These are phyloP conservation scores for Talaromyces atroroseus DNA, from an alignment of 2,329 filamentous ascomycete species.

Conservation along the genomic window DNA sequence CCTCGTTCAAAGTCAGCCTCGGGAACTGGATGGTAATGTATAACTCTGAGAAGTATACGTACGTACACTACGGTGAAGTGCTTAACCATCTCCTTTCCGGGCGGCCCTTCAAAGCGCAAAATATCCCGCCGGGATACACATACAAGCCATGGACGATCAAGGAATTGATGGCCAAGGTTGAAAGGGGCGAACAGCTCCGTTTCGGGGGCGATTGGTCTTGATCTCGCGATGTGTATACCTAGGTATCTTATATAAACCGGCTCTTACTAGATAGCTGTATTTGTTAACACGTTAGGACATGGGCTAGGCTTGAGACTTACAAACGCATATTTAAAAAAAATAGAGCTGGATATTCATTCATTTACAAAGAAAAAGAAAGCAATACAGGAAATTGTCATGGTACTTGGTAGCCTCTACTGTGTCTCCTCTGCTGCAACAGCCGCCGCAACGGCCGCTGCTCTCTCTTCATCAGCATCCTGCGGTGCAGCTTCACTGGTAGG, in stretches of 20 bases:
- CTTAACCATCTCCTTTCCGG: conserved; percentile 1
- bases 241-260: too few species aligned
- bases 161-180: not conserved
- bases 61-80: conserved; percentile 1
- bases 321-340: not conserved
- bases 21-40: conserved; percentile 8
- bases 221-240: too few species aligned
- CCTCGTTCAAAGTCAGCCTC: conserved; percentile 6
- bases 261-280: too few species aligned
- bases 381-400: not conserved
- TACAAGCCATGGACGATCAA: conserved; percentile 10
- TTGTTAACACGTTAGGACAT: too few species aligned
- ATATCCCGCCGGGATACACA: conserved; percentile 7
- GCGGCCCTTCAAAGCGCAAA: conserved; percentile 1
- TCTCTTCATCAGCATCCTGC: conserved; percentile 5
- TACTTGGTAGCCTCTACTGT: conserved; percentile 5
- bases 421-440: conserved; percentile 12
- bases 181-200: conserved; percentile 2
- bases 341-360: not conserved
- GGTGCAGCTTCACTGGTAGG: conserved; percentile 1
- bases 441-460: conserved; percentile 12
- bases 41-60: conserved; percentile 10
- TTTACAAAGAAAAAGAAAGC: conserved; percentile 1
- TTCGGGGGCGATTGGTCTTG: conserved; percentile 9
- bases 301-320: too few species aligned